Base-by-base conservation (phyloP, 225 moss, liverwort and hornwort genomes). In the Physcomitrium patens region DNA sequence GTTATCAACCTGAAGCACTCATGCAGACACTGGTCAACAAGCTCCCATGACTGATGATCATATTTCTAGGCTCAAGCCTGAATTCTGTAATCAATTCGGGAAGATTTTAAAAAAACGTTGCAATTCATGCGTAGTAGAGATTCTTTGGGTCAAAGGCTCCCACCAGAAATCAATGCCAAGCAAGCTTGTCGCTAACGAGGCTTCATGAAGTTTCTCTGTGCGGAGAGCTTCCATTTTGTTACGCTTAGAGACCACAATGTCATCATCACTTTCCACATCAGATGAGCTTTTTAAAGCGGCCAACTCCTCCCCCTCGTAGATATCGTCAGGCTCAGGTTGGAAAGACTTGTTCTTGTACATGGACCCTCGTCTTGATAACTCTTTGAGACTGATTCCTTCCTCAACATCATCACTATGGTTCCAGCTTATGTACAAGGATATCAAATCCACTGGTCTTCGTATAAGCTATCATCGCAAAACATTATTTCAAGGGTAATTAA, bases 271-370 rank as follows among this genome's bases (percentile, higher is more conserved):
- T 22, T 83, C 88, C 23, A 28, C 50, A 7, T 85, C 75, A 0
- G 67, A 71, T 5, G 79, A 70, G 5, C 62, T 78, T 64, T 75
- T 52, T 56, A 89, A 65, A 43, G 81, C 66, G 54, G 70, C 67
- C 13, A 76, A 66, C 65, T 89, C 86, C 56, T 79, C 78, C 10
- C 81, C 86, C 69, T 88, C 88, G 18, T 71, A 74, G 62, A 85
- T 85, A 71, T 81, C 83, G 50, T 81, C 83, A 24, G 86, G 42
- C 69, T 81, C 76, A 12, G 86, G 89, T 46, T 63, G 69, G 58
- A 81, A 83, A 8, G 76, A 71, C 55, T 84, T 81, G 63, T 67
- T 82, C 56, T 27, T 48, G 2, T 45, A 18, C 27, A 55, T 7
- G 51, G 41, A 75, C 17, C 74, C 77, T 69, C 73, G 69, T 15